phyloP scores from a whole-genome alignment of 2,329 filamentous ascomycete species.

The Diaporthe sp. region DNA sequence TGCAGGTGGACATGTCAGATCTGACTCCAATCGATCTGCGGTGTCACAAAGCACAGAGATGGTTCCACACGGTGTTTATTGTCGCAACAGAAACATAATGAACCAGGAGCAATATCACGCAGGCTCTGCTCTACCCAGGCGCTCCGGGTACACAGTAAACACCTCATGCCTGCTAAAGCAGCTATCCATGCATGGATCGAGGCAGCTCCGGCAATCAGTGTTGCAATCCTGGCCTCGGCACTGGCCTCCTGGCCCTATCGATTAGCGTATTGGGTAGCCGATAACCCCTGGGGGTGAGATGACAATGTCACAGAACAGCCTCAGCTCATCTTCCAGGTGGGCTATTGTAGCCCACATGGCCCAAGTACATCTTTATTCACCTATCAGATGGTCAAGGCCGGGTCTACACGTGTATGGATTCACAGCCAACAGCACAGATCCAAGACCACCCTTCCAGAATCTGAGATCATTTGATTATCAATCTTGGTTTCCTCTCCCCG shows the following conservation, averaged over 20 bases:
- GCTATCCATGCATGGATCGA: constrained; percentile 7
- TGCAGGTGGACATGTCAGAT: constrained; percentile 22
- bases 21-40: constrained; percentile 21
- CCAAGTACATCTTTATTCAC: background rate
- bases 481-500: background rate
- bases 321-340: background rate
- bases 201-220: constrained; percentile 15
- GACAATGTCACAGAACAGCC: constrained; percentile 12
- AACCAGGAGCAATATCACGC: background rate
- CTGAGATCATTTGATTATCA: background rate
- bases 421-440: background rate
- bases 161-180: background rate
- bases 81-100: background rate
- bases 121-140: background rate
- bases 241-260: constrained; percentile 2
- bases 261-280: constrained; percentile 25
- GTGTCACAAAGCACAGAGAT: background rate
- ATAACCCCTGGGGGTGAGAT: constrained; percentile 16
- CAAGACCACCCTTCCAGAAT: background rate
- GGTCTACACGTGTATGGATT: background rate
- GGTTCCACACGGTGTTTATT: constrained; percentile 9
- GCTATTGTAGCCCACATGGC: background rate
- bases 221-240: constrained; percentile 30
- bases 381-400: background rate
- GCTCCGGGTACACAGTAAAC: background rate